phyloP scores from a whole-genome alignment of 352 stramenopile species.

The Thraustochytrium striatum region DNA sequence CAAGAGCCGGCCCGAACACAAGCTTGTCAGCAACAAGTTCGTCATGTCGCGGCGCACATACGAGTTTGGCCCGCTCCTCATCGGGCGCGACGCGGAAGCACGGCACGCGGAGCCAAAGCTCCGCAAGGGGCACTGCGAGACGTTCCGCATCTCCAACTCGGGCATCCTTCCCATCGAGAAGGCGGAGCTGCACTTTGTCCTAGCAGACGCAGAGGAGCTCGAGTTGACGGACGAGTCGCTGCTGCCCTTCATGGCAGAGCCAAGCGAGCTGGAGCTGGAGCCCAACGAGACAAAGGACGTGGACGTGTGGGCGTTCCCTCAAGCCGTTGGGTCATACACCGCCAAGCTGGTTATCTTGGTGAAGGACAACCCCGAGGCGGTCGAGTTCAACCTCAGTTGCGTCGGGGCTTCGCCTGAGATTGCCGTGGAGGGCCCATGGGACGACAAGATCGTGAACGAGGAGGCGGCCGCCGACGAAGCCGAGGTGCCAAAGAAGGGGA shows the following conservation, averaged over 20 bases:
- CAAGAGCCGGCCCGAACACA: constrained; percentile 67
- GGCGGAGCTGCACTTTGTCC: not conserved
- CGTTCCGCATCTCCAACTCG: constrained; percentile 83
- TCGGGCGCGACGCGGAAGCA: constrained; percentile 57
- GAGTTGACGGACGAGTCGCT: not conserved
- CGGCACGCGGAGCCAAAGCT: not conserved
- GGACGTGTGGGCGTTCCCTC: constrained; percentile 79
- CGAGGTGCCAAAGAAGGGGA: constrained; percentile 49
- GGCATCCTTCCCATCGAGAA: constrained; percentile 62
- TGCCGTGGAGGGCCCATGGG: constrained; percentile 73
- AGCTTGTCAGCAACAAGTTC: constrained; percentile 81
- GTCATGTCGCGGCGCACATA: constrained; percentile 78
- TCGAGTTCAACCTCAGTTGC: constrained; percentile 76
- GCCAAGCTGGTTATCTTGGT: constrained; percentile 80
- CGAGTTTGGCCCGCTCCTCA: constrained; percentile 85
- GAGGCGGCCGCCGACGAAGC: constrained; percentile 38
- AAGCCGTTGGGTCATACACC: constrained; percentile 61
- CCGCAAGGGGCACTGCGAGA: constrained; percentile 63
- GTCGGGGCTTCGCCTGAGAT: constrained; percentile 73
- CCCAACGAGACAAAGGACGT: constrained; percentile 84
- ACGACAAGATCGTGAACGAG: constrained; percentile 24
- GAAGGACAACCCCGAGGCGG: constrained; percentile 78
- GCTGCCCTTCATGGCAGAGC: constrained; percentile 70
- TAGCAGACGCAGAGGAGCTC: constrained; percentile 46
- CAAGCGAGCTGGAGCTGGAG: constrained; percentile 65